Evolutionary conservation across 2,329 filamentous ascomycete genomes (phyloP), one percentile per base, ranked within the genome.

Genomic region (Pseudogymnoascus sp.): DNA sequence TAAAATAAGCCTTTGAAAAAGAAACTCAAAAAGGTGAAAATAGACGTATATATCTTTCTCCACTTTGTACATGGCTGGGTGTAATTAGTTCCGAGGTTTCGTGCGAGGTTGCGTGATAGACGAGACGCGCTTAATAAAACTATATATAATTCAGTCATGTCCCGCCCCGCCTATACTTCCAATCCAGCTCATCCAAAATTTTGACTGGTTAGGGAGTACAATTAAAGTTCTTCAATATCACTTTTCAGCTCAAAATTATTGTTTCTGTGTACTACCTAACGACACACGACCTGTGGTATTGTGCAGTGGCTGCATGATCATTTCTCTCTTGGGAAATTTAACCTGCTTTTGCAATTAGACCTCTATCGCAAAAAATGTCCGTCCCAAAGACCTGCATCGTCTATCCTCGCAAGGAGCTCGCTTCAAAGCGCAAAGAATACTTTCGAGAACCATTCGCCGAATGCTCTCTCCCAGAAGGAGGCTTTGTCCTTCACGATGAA

Each of bases 301-400:
- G 30, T 33, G 30, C 30, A 33, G 77, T 97, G 64, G 92, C 91
- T 11, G 84, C 33, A 36, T 1, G 33, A 36, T 8, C 16, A 16
- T 38, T 16, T 38, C 14, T 16, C 36, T 33, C 3, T n/a, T 5
- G 14, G 35, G 14, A 36, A 36, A 1, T n/a, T 36, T 5, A 36
- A 36, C n/a, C 35, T 14, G 35, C 35, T 2, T 36, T 5, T 2
- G 35, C 35, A 6, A 36, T n/a, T 36, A 36, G 5, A 23, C 19
- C 9, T 23, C 19, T 14, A 45, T 5, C 14, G 19, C 19, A 2
- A 45, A 45, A 45, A 45, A 45, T 45, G 41, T 45, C 41, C 6
- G 11, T 45, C 41, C 23, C 41, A 4, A 23, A 45, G 19, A 23
- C 19, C 11, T 45, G 41, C 12, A 23, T 45, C 11, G 41, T 45